Percentiles rank a stretch among this genome's conserved stretches.
phyloP scores from a whole-genome alignment of 2,329 filamentous ascomycete species.

The Fusarium dimerum region DNA sequence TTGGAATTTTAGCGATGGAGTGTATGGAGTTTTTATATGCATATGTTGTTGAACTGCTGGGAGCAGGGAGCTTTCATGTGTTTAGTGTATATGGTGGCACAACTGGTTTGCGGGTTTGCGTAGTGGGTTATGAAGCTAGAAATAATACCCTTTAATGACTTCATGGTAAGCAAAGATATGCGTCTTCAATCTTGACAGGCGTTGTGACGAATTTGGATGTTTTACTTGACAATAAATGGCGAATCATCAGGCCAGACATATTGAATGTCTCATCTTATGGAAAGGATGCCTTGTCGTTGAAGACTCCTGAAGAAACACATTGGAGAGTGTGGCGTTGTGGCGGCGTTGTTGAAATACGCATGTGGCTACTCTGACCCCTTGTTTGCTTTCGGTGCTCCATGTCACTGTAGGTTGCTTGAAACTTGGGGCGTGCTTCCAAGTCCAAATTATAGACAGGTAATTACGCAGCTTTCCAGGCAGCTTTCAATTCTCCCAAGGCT shows the following conservation, averaged over 20 bases:
- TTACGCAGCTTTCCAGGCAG: background rate
- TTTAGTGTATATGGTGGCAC: conserved; percentile 10
- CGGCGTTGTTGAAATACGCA: background rate
- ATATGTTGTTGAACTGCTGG: conserved; percentile 23
- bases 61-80: conserved; percentile 12
- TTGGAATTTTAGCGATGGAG: conserved; percentile 31
- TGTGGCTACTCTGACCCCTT: background rate
- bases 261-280: too few species aligned
- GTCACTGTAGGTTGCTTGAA: background rate
- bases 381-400: background rate
- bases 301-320: background rate
- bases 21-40: conserved; percentile 20
- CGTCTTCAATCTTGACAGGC: too few species aligned
- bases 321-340: background rate
- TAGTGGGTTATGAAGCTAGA: conserved; percentile 16
- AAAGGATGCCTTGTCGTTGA: background rate
- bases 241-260: too few species aligned
- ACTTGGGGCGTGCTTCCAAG: background rate
- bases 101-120: conserved; percentile 10
- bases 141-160: conserved; percentile 12
- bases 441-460: background rate
- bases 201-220: too few species aligned
- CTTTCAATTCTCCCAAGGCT: background rate
- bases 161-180: background rate
- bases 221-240: too few species aligned